A percentile compares a stretch with the other conserved stretches of the same genome.
These are phyloP conservation scores for Paulownia fortunei DNA, from an alignment of 257 asterid genomes.

Conservation along the genomic window DNA sequence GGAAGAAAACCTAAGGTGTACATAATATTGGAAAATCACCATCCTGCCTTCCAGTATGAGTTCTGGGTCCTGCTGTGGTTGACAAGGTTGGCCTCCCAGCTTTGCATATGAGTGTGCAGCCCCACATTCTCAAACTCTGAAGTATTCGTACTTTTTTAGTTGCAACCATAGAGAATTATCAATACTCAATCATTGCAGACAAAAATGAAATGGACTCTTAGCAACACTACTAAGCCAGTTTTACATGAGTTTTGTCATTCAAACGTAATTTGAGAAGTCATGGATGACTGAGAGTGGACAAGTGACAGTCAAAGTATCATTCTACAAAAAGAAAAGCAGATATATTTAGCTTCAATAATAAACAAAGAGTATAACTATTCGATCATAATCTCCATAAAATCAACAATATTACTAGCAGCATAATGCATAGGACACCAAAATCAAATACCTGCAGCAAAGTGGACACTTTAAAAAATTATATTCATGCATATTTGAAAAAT, in stretches of 20 bases:
- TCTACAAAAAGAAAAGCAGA: neutral
- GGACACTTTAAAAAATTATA: neutral
- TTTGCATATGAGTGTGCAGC: constrained; percentile 3
- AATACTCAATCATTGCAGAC: neutral
- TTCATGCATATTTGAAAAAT: neutral
- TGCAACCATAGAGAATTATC: constrained; percentile 8
- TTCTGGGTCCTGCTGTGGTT: neutral
- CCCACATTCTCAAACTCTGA: neutral
- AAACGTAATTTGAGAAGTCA: neutral
- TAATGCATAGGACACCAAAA: neutral
- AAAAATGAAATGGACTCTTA: neutral
- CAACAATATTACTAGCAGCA: neutral
- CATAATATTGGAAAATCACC: neutral
- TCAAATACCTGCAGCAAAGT: constrained; percentile 1
- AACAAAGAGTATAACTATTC: neutral
- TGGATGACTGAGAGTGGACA: neutral
- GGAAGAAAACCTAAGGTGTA: neutral
- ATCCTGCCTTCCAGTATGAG: neutral
- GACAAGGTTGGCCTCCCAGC: neutral
- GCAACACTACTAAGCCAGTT: neutral
- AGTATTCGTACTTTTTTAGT: neutral
- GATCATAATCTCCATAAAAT: neutral
- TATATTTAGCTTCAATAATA: neutral
- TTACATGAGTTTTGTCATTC: neutral
- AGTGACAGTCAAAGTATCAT: neutral